phyloP scores from a whole-genome alignment of 495 filamentous ascomycete genomes.

The Penicillium turbatum region DNA sequence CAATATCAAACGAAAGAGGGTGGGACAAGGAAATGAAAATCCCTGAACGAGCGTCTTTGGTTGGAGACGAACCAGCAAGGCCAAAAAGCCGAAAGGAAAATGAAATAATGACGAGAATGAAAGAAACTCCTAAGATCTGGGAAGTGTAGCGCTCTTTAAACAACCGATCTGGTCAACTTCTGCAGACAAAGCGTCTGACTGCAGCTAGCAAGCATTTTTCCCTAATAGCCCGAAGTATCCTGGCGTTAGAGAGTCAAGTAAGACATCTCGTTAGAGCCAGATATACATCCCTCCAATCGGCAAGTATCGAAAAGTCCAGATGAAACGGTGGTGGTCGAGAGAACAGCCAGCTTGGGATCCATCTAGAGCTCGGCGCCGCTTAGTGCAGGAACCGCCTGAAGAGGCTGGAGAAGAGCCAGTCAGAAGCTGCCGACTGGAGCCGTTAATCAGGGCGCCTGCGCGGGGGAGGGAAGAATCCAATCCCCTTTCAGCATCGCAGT shows the following conservation, averaged over 20 bases:
- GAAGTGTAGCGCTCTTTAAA: constrained; percentile 3
- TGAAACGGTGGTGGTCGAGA: constrained; percentile 3
- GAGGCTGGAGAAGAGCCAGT: constrained; percentile 2
- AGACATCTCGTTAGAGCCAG: constrained; percentile 3
- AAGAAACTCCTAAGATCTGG: not conserved
- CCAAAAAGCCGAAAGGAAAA: not conserved
- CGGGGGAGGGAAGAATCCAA: not conserved
- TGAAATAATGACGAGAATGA: constrained; percentile 7
- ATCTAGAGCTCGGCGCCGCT: not conserved
- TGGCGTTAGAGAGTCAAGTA: not conserved
- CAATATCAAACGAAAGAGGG: constrained; percentile 4
- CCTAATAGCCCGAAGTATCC: not conserved
- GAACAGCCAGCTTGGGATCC: not conserved
- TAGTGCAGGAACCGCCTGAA: constrained; percentile 6
- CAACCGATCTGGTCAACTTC: not conserved
- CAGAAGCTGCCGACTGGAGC: not conserved
- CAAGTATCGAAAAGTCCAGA: not conserved
- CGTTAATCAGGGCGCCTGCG: constrained; percentile 1
- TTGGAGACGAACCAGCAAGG: constrained; percentile 6
- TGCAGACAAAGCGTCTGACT: constrained; percentile 1
- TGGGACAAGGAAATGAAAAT: constrained; percentile 6
- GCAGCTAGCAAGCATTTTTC: not conserved
- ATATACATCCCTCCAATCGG: constrained; percentile 2
- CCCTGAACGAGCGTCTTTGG: constrained; percentile 16
- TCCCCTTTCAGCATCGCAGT: not conserved